Base-by-base conservation (phyloP, 805 yeast species). In the Dipodascus geniculatus region DNA sequence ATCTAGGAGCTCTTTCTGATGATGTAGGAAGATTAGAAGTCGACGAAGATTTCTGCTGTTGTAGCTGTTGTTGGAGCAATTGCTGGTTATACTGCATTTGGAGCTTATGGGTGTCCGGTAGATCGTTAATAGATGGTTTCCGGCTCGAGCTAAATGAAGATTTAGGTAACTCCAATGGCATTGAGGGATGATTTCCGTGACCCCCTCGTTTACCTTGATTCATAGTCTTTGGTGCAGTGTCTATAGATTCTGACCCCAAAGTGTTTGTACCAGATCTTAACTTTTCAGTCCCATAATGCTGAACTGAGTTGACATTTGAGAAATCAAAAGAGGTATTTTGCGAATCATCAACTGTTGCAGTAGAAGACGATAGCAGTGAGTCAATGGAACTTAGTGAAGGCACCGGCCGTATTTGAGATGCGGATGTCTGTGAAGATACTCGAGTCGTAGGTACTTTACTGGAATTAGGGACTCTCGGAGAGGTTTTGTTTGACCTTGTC, bases 1-100 rank as follows among this genome's bases (percentile, higher is more conserved):
- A n/a, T 38, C 44, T 14, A 11, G 44, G 44, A n/a, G 35, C 14
- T 8, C 19, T 14, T n/a, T 38, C 44, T n/a, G 44, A 4, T n/a
- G 19, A 14, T 6, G 44, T 11, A 3, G 44, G 20, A n/a, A 17
- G 44, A 17, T 14, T 17, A 3, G 44, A 11, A 4, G 20, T 48
- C 19, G 49, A 17, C 9, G 22, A 16, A 9, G 49, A 16, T n/a
- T 48, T 48, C n/a, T 48, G 49, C 17, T 48, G 49, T 48, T 48
- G 49, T 20, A 22, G 11, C 49, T 48, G 24, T 22, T 23, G 49
- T 23, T 14, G 24, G 8, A 14, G 49, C 6, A 22, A 16, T 22
- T 48, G 49, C n/a, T 48, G 49, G 9, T 48, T 48, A 16, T 48
- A 23, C 28, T 3, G 48, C 33, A 24, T 42, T 47, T 22, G 24